phyloP scores from a whole-genome alignment of 2,329 filamentous ascomycete species.

The Raffaelea albimanens region DNA sequence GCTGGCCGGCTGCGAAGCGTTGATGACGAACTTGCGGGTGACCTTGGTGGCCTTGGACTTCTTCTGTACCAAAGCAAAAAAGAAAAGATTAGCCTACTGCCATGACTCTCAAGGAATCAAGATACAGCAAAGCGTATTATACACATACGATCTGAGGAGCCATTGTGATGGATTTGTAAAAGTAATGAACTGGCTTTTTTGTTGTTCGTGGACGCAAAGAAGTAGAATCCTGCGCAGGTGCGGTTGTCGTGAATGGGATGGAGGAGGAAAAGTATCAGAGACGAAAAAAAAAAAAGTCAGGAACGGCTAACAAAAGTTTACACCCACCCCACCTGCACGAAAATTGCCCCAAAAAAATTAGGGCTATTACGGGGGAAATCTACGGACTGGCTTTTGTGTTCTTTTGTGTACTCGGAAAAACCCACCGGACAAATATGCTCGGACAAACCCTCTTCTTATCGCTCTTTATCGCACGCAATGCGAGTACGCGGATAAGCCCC shows the following conservation, averaged over 20 bases:
- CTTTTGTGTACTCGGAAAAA: no score
- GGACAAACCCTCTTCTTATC: no score
- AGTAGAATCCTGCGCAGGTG: constrained; percentile 73
- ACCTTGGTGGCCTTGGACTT: constrained; percentile 63
- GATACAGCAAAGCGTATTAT: constrained; percentile 79
- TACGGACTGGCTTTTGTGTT: no score
- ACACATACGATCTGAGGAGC: constrained; percentile 79
- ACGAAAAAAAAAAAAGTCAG: constrained; percentile 6
- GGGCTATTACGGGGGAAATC: no score
- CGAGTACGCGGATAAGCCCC: no score
- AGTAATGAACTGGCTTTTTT: constrained; percentile 15
- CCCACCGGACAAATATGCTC: no score
- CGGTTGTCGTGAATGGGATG: constrained; percentile 7
- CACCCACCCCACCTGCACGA: constrained; percentile 7
- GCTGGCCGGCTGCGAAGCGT: constrained; percentile 93
- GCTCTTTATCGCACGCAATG: no score
- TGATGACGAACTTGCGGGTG: constrained; percentile 98
- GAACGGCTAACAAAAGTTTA: constrained; percentile 2
- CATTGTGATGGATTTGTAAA: constrained; percentile 50
- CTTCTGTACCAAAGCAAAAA: constrained; percentile 44
- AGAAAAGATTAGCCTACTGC: constrained; percentile 92
- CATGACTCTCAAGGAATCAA: constrained; percentile 42
- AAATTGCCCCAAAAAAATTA: no score
- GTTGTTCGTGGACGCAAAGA: constrained; percentile 42
- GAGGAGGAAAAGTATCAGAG: not conserved